Base-by-base conservation (phyloP, 2,329 filamentous ascomycete species). In the Fusarium veterinarium region DNA sequence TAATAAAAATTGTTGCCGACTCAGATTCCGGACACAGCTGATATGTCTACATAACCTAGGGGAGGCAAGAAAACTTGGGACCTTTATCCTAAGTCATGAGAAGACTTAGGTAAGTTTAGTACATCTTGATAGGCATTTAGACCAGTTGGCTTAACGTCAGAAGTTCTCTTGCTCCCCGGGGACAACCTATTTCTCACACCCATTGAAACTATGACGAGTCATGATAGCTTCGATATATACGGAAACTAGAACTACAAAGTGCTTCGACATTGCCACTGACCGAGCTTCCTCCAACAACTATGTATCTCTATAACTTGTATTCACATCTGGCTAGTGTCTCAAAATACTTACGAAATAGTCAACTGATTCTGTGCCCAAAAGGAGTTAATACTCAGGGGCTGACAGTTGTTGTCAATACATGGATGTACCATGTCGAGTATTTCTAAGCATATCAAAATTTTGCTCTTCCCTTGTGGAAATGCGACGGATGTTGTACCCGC, bases 391-490 rank as follows among this genome's bases (percentile, higher is more conserved):
- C 42, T 19, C 33, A 33, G 31, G 59, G 30, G 38, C 25, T 33
- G 35, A 37, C 20, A 55, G 41, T 33, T 40, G n/a, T 55, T 30
- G n/a, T 30, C 17, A 28, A 44, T 40, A 33, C 51, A 52, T 52
- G 42, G 56, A 41, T 51, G 25, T 62, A 44, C 64, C 45, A 58
- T 67, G 64, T 45, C 25, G 13, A 58, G 19, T 10, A 41, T 55
- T 53, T 25, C 64, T 53, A 46, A 64, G 33, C 41, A n/a, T 38
- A 38, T 52, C 49, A 69, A 68, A 48, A 38, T 40, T 67, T 63
- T 59, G 37, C 40, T 58, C 12, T 44, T 35, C 65, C 35, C 45
- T 41, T 49, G 58, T 38, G 23, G 60, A 42, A 51, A 58, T 64
- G 35, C 25, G 35, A 46, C 45, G 65, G 65, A 41, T 58, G 37